Evolutionary conservation across 768 basidiomycete genomes (phyloP).

Genomic region (Trametes maxima): DNA sequence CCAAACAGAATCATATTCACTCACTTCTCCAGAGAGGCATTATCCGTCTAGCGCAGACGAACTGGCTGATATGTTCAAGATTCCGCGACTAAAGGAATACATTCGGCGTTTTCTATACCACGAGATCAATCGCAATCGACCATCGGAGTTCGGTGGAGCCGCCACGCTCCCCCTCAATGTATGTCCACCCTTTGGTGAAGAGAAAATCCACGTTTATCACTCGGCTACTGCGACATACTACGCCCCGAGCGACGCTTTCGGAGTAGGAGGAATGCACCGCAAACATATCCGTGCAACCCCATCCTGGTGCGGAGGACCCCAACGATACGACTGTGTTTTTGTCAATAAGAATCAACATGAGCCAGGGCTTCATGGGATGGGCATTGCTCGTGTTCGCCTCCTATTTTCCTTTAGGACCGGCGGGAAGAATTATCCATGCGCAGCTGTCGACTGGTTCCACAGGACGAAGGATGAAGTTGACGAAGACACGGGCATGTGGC

Average conservation of each 20-base stretch:
- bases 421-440: not conserved
- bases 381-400: conserved; percentile 20
- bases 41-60: no score
- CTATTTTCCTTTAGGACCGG: conserved; percentile 33
- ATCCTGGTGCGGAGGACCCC: conserved; percentile 22
- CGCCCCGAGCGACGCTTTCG: conserved; percentile 32
- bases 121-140: not conserved
- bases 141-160: not conserved
- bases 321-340: conserved; percentile 29
- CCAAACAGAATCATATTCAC: not conserved
- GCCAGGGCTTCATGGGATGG: conserved; percentile 23
- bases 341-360: conserved; percentile 10
- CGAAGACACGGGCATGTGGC: not conserved
- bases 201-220: conserved; percentile 18
- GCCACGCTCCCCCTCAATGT: not conserved
- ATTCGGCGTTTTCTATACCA: not conserved
- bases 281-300: conserved; percentile 30
- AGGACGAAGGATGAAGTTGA: not conserved
- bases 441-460: not conserved
- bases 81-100: not conserved
- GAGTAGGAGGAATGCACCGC: conserved; percentile 29
- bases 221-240: conserved; percentile 30
- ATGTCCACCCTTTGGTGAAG: not conserved
- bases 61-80: not conserved
- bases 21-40: no score